phyloP scores from a whole-genome alignment of 2,329 filamentous ascomycete genomes.

The Biscogniauxia marginata region DNA sequence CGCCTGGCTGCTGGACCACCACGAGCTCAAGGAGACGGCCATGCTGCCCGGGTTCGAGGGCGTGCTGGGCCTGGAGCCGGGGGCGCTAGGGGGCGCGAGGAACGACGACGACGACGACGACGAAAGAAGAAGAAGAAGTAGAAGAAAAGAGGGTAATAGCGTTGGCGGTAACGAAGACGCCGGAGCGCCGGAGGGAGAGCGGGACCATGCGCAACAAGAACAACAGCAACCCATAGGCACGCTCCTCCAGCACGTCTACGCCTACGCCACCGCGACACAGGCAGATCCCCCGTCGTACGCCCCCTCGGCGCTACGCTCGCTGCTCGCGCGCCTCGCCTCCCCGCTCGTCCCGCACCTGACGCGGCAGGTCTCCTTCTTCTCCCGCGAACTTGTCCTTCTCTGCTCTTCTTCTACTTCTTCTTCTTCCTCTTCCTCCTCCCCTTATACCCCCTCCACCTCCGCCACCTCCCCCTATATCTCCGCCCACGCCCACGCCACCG shows the following conservation, averaged over 20 bases:
- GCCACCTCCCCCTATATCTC: background rate
- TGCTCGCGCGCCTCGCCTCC: slow-evolving; percentile 10
- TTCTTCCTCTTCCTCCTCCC: background rate
- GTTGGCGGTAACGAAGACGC: too few relatives aligned
- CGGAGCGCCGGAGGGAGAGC: background rate
- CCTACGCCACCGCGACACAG: slow-evolving; percentile 11
- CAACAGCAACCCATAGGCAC: slow-evolving; percentile 10
- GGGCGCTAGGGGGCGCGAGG: slow-evolving; percentile 11
- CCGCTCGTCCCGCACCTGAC: slow-evolving; percentile 16
- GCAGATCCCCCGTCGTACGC: slow-evolving; percentile 9
- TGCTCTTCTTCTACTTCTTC: slow-evolving; percentile 1
- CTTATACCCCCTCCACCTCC: slow-evolving; percentile 1
- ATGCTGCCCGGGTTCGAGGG: slow-evolving; percentile 33
- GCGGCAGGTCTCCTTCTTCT: slow-evolving; percentile 8
- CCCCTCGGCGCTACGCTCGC: background rate
- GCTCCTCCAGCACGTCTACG: slow-evolving; percentile 13
- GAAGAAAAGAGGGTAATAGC: too few relatives aligned
- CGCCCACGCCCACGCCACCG: slow-evolving; percentile 9
- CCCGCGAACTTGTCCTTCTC: too few relatives aligned
- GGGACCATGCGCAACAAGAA: background rate
- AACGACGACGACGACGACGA: slow-evolving; percentile 2
- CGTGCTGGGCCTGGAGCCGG: slow-evolving; percentile 20
- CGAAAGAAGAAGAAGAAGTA: background rate
- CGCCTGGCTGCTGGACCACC: slow-evolving; percentile 32
- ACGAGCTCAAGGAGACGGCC: slow-evolving; percentile 28